A percentile compares a stretch with the other conserved stretches of the same genome.
Conservation (phyloP, 805 yeast genomes). For the Pichia membranifaciens region DNA sequence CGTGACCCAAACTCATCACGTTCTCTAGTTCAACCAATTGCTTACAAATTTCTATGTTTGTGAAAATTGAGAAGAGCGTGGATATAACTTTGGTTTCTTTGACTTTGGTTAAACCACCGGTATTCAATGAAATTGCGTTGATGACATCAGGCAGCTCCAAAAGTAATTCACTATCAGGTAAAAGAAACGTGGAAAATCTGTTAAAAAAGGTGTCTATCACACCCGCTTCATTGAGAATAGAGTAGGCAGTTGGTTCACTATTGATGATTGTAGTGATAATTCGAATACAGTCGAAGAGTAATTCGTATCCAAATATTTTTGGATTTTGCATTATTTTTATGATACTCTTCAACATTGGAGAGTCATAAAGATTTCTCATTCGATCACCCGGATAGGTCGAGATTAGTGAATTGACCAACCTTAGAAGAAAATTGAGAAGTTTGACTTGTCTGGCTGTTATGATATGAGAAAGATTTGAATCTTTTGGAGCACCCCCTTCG, state of each 20-base stretch:
- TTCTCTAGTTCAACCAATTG: conserved; percentile 49
- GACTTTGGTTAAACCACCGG: conserved; percentile 60
- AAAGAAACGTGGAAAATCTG: conserved; percentile 49
- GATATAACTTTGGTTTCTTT: conserved; percentile 34
- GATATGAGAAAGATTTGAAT: conserved; percentile 41
- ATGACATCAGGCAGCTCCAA: conserved; percentile 64
- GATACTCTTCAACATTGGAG: conserved; percentile 62
- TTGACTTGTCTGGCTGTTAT: conserved; percentile 58
- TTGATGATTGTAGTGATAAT: conserved; percentile 69
- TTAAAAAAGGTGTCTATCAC: conserved; percentile 60
- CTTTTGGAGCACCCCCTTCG: conserved; percentile 52
- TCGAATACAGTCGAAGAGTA: conserved; percentile 56
- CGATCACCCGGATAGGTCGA: conserved; percentile 78
- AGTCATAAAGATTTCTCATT: conserved; percentile 78
- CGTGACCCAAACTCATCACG: conserved; percentile 52
- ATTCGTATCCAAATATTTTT: conserved; percentile 57
- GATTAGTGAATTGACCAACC: conserved; percentile 56
- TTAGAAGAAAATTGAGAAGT: conserved; percentile 53
- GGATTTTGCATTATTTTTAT: conserved; percentile 54
- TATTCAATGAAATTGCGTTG: conserved; percentile 78
- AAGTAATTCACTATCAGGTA: conserved; percentile 52
- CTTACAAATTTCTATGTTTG: conserved; percentile 43
- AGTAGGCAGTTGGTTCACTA: conserved; percentile 85
- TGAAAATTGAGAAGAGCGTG: conserved; percentile 46
- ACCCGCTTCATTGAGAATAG: conserved; percentile 71